Evolutionary conservation across 257 asterid species (phyloP).

Genomic region (Sherardia arvensis): DNA sequence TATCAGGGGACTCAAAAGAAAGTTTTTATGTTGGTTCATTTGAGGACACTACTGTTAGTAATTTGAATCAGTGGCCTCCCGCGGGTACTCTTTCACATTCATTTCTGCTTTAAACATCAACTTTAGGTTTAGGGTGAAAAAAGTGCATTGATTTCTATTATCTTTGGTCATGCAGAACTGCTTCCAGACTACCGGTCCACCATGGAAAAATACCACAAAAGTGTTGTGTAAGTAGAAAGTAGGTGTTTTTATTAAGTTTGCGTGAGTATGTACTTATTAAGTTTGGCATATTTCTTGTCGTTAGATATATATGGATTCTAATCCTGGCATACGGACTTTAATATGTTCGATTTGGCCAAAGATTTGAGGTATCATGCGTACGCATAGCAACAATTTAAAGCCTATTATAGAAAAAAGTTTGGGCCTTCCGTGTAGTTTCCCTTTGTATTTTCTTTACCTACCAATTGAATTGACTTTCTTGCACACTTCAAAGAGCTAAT

Average conservation of each 20-base stretch:
- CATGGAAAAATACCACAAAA: constrained; percentile 39
- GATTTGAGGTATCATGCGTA: neutral
- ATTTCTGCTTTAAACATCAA: neutral
- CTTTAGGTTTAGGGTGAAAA: neutral
- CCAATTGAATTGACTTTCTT: neutral
- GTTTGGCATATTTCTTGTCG: neutral
- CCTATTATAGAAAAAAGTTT: neutral
- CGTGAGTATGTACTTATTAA: neutral
- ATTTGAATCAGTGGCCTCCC: constrained; percentile 54
- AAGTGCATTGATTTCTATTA: neutral
- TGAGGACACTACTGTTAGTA: constrained; percentile 15
- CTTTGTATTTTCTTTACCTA: neutral
- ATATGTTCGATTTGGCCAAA: neutral
- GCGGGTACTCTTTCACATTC: constrained; percentile 24
- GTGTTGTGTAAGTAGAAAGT: constrained; percentile 32
- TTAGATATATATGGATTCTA: neutral
- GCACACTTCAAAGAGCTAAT: neutral
- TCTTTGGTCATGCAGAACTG: constrained; percentile 19
- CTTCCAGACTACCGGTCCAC: constrained; percentile 47
- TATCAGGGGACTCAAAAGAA: constrained; percentile 52
- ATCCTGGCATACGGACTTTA: neutral
- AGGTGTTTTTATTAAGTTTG: neutral
- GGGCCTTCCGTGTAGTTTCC: neutral
- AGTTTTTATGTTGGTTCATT: constrained; percentile 45
- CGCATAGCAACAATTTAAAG: neutral